Evolutionary conservation across 352 stramenopile genomes (phyloP), one percentile per base, ranked within the genome.

Genomic region (Globisporangium emineosum): DNA sequence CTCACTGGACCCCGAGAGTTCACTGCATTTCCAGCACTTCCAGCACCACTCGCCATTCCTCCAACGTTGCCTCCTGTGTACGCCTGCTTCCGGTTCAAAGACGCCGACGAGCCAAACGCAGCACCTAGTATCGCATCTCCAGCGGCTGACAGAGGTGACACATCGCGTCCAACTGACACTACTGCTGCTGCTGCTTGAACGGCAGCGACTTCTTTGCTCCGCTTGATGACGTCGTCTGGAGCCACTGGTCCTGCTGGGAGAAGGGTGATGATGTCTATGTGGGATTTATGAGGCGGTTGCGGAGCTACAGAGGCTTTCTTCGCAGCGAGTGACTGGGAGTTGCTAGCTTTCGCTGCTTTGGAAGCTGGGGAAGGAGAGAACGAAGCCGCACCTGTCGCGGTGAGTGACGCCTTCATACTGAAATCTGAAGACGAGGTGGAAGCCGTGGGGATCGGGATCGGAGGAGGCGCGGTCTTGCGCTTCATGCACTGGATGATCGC

Each of bases 401-500:
- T 66, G 1, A 70, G 61, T 21, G 61, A 61, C 30, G 66, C 47
- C 30, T 64, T 71, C 49, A 53, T 60, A 13, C 43, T 60, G 23
- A 69, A 50, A n/a, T 69, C 60, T 7, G 57, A n/a, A n/a, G 57
- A 23, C 2, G 60, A 56, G 17, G 57, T 37, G 1, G 70, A 68
- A 5, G 60, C 35, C 13, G 66, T 66, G 2, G 74, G 71, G 32
- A 92, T 90, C 15, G 86, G 86, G 33, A 94, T 91, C 7, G 84
- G 82, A 7, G 86, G 81, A 19, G 85, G 76, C 17, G 84, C 75
- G 5, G 81, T 79, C 66, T 95, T 93, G 51, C 77, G 75, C 69
- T 94, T 94, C 86, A 94, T 92, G 54, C 86, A 91, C 64, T 91
- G 83, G 15, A 94, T 86, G 57, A 94, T 94, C 42, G 83, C 83